Percentiles rank a stretch among this genome's conserved stretches.
Conservation (phyloP, 768 basidiomycete genomes). For the Aureoboletus auriporus region DNA sequence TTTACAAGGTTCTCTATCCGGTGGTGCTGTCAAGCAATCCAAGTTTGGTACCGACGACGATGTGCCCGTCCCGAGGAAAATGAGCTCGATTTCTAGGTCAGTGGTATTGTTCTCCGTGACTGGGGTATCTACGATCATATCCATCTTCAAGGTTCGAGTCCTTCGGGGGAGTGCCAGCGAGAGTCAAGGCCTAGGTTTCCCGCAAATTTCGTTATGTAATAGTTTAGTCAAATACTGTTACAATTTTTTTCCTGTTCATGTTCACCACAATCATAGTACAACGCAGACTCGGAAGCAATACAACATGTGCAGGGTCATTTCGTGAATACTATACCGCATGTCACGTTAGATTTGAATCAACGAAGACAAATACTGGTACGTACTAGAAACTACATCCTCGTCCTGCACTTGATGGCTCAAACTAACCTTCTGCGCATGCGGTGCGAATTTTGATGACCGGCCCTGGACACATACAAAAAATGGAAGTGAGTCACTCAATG, state of each 20-base stretch:
- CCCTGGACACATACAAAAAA: conserved; percentile 46
- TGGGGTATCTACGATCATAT: no score
- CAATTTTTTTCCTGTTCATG: no score
- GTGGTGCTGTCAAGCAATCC: conserved; percentile 71
- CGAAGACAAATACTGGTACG: conserved; percentile 27
- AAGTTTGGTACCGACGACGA: conserved; percentile 68
- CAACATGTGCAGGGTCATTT: conserved; percentile 13
- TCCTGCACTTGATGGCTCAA: conserved; percentile 79
- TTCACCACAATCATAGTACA: no score
- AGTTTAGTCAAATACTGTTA: no score
- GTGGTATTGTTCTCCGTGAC: background rate
- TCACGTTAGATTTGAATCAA: background rate
- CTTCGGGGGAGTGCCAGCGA: no score
- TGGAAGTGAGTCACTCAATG: background rate
- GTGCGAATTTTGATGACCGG: conserved; percentile 89
- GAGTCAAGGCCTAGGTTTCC: no score
- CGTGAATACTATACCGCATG: conserved; percentile 24
- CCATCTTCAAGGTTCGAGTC: no score
- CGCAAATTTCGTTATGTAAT: no score
- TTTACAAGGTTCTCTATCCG: conserved; percentile 46
- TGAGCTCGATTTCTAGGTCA: conserved; percentile 47
- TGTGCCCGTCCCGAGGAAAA: conserved; percentile 83
- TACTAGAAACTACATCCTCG: conserved; percentile 87
- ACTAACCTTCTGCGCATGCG: conserved; percentile 93
- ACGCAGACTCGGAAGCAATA: background rate